Conservation (phyloP, 2,329 filamentous ascomycete species). For the Hymenoscyphus linearis region DNA sequence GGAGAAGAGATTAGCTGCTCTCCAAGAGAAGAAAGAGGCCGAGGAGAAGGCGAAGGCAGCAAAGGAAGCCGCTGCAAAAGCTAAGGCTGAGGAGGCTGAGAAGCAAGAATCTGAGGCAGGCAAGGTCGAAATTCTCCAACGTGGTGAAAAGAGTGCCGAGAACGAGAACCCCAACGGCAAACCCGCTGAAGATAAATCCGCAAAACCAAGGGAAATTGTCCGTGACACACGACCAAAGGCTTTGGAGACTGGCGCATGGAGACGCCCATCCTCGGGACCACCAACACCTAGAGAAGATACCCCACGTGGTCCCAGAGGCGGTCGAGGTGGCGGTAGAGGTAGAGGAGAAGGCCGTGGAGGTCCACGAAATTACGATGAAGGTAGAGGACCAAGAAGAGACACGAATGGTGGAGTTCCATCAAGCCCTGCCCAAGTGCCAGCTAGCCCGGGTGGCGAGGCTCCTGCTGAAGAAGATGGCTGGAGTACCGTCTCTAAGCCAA, state of each 20-base stretch:
- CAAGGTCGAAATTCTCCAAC: constrained; percentile 30
- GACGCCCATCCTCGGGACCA: constrained; percentile 43
- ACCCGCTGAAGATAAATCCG: constrained; percentile 44
- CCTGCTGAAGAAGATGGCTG: constrained; percentile 56
- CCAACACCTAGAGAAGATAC: constrained; percentile 36
- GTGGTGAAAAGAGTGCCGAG: constrained; percentile 28
- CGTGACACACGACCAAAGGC: constrained; percentile 49
- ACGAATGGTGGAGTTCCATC: constrained; percentile 41
- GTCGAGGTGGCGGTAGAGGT: constrained; percentile 37
- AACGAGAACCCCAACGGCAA: constrained; percentile 33
- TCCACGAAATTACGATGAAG: constrained; percentile 27
- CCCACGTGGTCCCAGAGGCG: constrained; percentile 39
- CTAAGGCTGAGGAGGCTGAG: constrained; percentile 36
- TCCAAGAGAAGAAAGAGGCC: constrained; percentile 76
- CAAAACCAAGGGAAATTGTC: constrained; percentile 41
- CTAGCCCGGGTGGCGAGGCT: constrained; percentile 31
- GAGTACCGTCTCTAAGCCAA: constrained; percentile 49
- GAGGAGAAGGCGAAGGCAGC: constrained; percentile 48
- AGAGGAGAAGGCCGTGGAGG: constrained; percentile 39
- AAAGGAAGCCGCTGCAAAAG: constrained; percentile 45
- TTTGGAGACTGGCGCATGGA: constrained; percentile 56
- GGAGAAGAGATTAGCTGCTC: constrained; percentile 70
- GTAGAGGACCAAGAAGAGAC: constrained; percentile 22
- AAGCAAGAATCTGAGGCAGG: constrained; percentile 23
- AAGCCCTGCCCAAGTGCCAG: constrained; percentile 34